These are phyloP conservation scores for Magnolia sinica DNA, from an alignment of 164 flowering plant species.

Conservation along the genomic window DNA sequence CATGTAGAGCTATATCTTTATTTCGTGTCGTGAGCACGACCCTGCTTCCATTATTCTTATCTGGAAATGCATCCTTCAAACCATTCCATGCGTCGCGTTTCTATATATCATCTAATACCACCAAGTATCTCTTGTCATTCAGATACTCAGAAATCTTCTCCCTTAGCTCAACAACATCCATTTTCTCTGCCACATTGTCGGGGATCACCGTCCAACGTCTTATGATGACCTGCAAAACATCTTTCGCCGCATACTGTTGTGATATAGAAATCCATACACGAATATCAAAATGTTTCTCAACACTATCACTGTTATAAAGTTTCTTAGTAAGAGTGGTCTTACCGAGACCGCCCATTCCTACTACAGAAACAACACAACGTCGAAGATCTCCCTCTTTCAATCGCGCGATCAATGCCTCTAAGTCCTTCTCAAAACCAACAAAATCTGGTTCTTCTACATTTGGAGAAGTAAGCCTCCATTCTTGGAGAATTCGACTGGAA, in stretches of 20 bases:
- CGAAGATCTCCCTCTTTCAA: background rate
- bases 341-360: constrained; percentile 5
- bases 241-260: background rate
- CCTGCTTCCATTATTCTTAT: background rate
- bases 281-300: constrained; percentile 15
- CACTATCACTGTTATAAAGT: constrained; percentile 9
- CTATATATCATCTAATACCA: background rate
- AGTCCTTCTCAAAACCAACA: constrained; percentile 2
- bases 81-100: background rate
- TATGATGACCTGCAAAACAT: background rate
- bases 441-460: background rate
- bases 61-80: background rate
- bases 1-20: background rate
- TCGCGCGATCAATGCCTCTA: background rate
- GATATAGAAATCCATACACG: constrained; percentile 18
- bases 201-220: background rate
- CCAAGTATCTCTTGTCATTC: background rate
- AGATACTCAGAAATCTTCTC: background rate
- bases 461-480: background rate
- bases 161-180: background rate
- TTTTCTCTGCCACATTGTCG: background rate
- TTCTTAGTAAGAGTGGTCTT: constrained; percentile 31
- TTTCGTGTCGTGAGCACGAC: background rate
- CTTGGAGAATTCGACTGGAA: background rate
- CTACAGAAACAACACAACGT: constrained; percentile 17